phyloP scores from a whole-genome alignment of 805 yeast species.

The Danielia oregonensis region DNA sequence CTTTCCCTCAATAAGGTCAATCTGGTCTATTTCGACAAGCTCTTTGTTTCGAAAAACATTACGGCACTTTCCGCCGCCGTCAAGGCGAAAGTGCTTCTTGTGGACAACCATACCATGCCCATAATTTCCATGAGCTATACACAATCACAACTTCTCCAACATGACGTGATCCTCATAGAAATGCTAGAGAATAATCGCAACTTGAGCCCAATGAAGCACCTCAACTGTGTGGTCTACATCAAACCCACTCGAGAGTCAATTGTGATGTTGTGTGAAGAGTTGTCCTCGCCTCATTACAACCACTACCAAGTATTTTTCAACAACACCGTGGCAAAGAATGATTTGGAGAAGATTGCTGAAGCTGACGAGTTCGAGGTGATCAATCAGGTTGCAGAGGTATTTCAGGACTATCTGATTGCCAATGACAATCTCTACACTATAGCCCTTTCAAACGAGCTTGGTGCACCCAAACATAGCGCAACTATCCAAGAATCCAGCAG shows the following conservation, averaged over 20 bases:
- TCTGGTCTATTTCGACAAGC: conserved; percentile 16
- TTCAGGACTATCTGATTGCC: conserved; percentile 76
- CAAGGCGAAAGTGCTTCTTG: conserved; percentile 66
- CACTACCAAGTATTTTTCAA: conserved; percentile 75
- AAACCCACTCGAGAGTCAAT: conserved; percentile 70
- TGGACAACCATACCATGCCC: conserved; percentile 78
- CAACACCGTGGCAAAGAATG: conserved; percentile 69
- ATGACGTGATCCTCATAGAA: conserved; percentile 84
- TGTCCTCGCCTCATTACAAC: conserved; percentile 74
- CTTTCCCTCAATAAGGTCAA: conserved; percentile 17
- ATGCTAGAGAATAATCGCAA: conserved; percentile 51
- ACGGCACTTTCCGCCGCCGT: conserved; percentile 17
- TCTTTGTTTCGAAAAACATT: conserved; percentile 15
- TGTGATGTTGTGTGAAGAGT: conserved; percentile 57
- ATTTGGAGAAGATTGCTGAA: conserved; percentile 84
- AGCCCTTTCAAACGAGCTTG: conserved; percentile 30
- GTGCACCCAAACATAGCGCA: conserved; percentile 37
- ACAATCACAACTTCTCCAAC: conserved; percentile 75
- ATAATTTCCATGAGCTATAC: conserved; percentile 86
- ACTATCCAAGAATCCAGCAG: conserved; percentile 33
- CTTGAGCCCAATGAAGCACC: conserved; percentile 59
- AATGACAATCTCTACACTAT: conserved; percentile 59
- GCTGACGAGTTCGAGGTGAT: conserved; percentile 84
- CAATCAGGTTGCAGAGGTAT: conserved; percentile 71
- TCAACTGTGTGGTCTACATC: conserved; percentile 76